Base-by-base conservation (phyloP, 73 alveolate species). In the Paramecium biaurelia region DNA sequence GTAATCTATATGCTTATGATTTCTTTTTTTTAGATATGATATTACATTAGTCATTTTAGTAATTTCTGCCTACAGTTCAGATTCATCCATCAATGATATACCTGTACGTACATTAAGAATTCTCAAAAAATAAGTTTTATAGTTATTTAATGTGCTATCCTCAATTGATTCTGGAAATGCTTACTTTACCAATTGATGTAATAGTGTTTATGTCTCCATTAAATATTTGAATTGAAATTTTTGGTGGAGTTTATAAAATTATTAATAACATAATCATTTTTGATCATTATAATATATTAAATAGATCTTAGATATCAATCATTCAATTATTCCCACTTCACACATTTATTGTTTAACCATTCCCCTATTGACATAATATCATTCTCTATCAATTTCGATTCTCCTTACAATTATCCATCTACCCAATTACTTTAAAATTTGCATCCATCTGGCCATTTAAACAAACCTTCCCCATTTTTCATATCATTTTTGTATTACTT, bases 381-480 rank as follows among this genome's bases (percentile, higher is more conserved):
- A 53, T 53, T 18, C 12, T 53, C 32, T 18, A 53, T 53, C 0
- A 18, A 53, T 5, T 18, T 18, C 14, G 26, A 53, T 53, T 53
- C 32, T 9, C 68, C 30, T 7, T 53, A 2, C 9, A 18, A 53
- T 18, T 18, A 20, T n/a, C 32, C 12, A 18, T 53, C 12, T 18
- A n/a, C 9, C 34, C n/a, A 53, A 53, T 53, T 53, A 53, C 68
- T n/a, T 18, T 53, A 20, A 53, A 53, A 53, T 4, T 15, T 53
- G 4, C 34, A 53, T 18, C 98, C 97, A 94, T 95, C 97, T 32
- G 94, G 85, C 97, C 98, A 94, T 84, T 87, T 95, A 32, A 95
- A 95, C 8, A 59, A 76, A 28, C 98, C 97, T 74, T 92, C 86
- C 0, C 96, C 97, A 82, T 94, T 92, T 34, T 92, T 94, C 86